These are phyloP conservation scores for Curvularia sp. DNA, from an alignment of 2,329 filamentous ascomycete species.

Conservation along the genomic window DNA sequence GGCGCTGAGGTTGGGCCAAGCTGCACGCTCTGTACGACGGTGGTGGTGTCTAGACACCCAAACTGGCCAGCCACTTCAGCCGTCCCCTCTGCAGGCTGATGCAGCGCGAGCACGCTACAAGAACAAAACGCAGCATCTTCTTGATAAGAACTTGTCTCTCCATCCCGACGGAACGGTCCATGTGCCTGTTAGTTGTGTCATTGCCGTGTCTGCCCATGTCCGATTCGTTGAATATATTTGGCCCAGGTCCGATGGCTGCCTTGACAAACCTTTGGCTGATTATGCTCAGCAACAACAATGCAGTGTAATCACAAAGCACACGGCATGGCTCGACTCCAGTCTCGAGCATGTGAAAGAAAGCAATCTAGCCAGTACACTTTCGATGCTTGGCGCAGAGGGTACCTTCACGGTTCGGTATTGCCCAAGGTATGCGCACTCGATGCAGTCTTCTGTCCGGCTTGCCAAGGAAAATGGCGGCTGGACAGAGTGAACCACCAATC, in stretches of 20 bases:
- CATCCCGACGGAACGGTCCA: background rate
- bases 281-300: background rate
- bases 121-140: conserved; percentile 14
- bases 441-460: conserved; percentile 3
- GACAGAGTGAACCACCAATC: background rate
- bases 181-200: background rate
- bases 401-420: background rate
- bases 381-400: conserved; percentile 19
- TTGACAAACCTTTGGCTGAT: background rate
- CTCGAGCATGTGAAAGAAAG: conserved; percentile 9
- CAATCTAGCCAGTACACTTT: conserved; percentile 8
- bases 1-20: conserved; percentile 8
- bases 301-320: conserved; percentile 1
- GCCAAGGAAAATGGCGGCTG: background rate
- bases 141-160: background rate
- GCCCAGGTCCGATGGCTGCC: background rate
- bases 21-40: conserved; percentile 9
- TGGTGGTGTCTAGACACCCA: conserved; percentile 4
- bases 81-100: conserved; percentile 9
- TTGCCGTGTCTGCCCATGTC: background rate
- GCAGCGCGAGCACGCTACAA: conserved; percentile 16
- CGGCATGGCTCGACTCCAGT: background rate
- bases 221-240: background rate
- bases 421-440: conserved; percentile 3
- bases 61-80: background rate